Percentiles rank a stretch among this genome's conserved stretches.
These are phyloP conservation scores for Juglanconis juglandina DNA, from an alignment of 2,329 filamentous ascomycete genomes.

Conservation along the genomic window DNA sequence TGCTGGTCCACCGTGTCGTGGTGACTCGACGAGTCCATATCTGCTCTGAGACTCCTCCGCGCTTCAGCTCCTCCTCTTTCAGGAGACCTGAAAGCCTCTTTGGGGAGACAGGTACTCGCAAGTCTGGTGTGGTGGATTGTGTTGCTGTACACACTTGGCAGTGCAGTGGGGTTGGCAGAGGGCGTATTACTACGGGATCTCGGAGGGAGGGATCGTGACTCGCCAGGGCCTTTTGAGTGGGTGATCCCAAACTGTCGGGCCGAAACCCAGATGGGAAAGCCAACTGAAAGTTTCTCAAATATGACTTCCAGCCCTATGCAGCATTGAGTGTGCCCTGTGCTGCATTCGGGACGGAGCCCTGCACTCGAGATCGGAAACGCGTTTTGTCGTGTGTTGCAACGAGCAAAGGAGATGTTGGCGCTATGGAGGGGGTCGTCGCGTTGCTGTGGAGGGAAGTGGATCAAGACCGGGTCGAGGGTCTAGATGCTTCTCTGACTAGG, in stretches of 20 bases:
- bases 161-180: not conserved
- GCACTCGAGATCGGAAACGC: not conserved
- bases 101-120: not conserved
- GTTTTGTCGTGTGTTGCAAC: too few relatives aligned
- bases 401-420: not conserved
- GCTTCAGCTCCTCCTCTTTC: not conserved
- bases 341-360: not conserved
- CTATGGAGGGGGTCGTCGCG: not conserved
- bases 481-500: not conserved
- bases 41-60: not conserved
- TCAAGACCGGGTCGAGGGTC: not conserved
- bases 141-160: not conserved
- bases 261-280: not conserved
- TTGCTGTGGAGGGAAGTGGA: not conserved
- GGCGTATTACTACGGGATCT: not conserved
- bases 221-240: not conserved
- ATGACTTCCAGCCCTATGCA: not conserved
- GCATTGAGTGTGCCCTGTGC: not conserved
- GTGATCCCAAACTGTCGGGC: not conserved
- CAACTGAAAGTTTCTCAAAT: not conserved
- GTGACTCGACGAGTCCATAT: slow-evolving; percentile 5
- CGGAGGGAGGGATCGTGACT: not conserved
- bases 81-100: slow-evolving; percentile 12
- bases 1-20: not conserved
- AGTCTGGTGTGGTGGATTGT: not conserved